A percentile compares a stretch with the other conserved stretches of the same genome.
phyloP scores from a whole-genome alignment of 768 basidiomycete species.

The Amanita rimosa region DNA sequence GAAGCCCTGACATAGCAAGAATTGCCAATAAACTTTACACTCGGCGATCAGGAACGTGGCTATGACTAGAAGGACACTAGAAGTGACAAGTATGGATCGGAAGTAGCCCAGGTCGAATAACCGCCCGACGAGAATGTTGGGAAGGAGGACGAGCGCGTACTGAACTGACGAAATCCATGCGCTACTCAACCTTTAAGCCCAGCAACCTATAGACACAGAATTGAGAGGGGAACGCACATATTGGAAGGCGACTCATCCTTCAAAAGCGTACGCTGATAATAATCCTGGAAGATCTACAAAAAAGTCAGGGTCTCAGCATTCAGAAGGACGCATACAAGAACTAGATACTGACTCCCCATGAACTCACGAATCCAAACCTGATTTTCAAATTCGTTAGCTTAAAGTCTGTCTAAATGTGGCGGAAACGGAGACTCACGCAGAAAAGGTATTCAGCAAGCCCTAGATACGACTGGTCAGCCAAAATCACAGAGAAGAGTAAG shows the following conservation, averaged over 20 bases:
- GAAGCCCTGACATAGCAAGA: conserved; percentile 65
- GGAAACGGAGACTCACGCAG: conserved; percentile 23
- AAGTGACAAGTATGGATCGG: conserved; percentile 33
- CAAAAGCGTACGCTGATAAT: conserved; percentile 49
- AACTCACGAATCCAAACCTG: conserved; percentile 61
- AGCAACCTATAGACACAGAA: background rate
- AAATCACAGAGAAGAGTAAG: background rate
- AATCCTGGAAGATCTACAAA: conserved; percentile 72
- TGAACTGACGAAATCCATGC: conserved; percentile 78
- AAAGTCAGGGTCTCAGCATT: no score
- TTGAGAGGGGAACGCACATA: conserved; percentile 35
- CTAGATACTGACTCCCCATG: conserved; percentile 51
- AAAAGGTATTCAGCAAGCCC: conserved; percentile 36
- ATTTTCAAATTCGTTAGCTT: background rate
- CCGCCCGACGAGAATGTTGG: conserved; percentile 52
- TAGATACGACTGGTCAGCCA: conserved; percentile 8
- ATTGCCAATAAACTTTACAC: conserved; percentile 70
- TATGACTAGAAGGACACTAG: conserved; percentile 37
- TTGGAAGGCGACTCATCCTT: conserved; percentile 39
- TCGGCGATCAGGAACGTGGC: conserved; percentile 56
- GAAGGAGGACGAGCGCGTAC: conserved; percentile 55
- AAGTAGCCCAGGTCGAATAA: conserved; percentile 68
- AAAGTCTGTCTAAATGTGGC: no score
- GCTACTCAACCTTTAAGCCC: conserved; percentile 20
- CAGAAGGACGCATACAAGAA: background rate